Base-by-base conservation (phyloP, 1,284 basidiomycete species). In the Ceratobasidium sp. region DNA sequence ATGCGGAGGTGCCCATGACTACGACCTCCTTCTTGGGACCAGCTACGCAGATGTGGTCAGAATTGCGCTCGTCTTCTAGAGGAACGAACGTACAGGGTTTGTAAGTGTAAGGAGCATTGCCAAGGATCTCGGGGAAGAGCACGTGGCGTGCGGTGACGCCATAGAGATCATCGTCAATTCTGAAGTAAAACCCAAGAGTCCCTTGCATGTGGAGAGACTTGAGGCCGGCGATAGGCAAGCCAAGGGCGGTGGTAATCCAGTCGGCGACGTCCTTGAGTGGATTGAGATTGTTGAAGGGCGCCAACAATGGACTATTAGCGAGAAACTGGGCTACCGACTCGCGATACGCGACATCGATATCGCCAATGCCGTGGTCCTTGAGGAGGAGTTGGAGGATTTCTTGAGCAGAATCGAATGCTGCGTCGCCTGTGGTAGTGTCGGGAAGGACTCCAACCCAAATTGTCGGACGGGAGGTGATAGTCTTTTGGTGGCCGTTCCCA, bases 371-470 rank as follows among this genome's bases (percentile, higher is more conserved):
- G 27, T 73, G 22, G 51, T n/a, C 24, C 15, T 36, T 33, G 19
- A 74, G 62, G 36, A 80, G 45, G 27, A 14, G 19, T n/a, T n/a
- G n/a, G 62, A 81, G 79, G 33, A 81, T 78, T 44, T 80, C 77
- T 11, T 54, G 77, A 27, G 80, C 77, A 31, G 75, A 78, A 19
- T 81, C 77, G 60, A 73, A 76, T 1, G 74, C 79, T 48, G 56
- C 65, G 62, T 76, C 65, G 60, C 77, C 67, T 47, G 60, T 76
- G 77, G 78, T 80, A 54, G 78, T 75, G 71, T 27, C 51, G 47
- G 80, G 79, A 76, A 64, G 73, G 17, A 45, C 53, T 2, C 64
- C 76, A 53, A 80, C 75, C 80, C 80, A 81, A 27, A 81, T 75
- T n/a, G n/a, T n/a, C n/a, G n/a, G n/a, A n/a, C n/a, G n/a, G n/a